These are phyloP conservation scores for Diaporthe ampelina DNA, from an alignment of 2,329 filamentous ascomycete genomes.

Conservation along the genomic window DNA sequence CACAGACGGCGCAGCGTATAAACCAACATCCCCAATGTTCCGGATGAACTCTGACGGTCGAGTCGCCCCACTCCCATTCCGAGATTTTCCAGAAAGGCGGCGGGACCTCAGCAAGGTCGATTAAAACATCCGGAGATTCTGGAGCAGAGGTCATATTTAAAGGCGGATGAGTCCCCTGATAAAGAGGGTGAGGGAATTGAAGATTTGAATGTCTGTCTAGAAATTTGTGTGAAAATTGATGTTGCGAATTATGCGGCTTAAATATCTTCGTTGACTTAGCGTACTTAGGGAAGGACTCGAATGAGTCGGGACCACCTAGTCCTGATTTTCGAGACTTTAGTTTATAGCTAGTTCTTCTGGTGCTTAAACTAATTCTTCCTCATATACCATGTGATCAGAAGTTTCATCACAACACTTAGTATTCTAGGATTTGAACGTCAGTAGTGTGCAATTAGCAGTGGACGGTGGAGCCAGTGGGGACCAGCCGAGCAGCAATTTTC, in stretches of 20 bases:
- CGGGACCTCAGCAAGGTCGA: neutral
- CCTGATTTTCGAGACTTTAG: neutral
- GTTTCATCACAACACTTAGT: neutral
- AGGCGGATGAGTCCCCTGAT: neutral
- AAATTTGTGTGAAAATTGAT: neutral
- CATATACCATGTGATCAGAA: neutral
- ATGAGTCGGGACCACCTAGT: too few relatives aligned
- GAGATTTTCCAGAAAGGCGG: neutral
- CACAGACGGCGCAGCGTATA: constrained; percentile 2
- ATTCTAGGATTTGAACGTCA: neutral
- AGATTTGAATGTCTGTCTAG: neutral
- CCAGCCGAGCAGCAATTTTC: neutral
- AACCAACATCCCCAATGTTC: neutral
- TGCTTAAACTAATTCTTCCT: neutral
- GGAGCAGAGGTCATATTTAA: neutral
- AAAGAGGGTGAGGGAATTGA: neutral
- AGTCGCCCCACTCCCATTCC: neutral
- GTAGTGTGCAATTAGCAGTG: neutral
- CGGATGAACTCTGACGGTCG: neutral
- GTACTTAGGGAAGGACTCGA: too few relatives aligned
- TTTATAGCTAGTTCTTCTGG: neutral
- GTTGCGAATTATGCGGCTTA: too few relatives aligned
- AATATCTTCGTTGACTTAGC: too few relatives aligned
- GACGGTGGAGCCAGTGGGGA: neutral
- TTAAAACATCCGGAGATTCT: neutral